Conservation (phyloP, 805 yeast species). For the Suhomyces emberorum region DNA sequence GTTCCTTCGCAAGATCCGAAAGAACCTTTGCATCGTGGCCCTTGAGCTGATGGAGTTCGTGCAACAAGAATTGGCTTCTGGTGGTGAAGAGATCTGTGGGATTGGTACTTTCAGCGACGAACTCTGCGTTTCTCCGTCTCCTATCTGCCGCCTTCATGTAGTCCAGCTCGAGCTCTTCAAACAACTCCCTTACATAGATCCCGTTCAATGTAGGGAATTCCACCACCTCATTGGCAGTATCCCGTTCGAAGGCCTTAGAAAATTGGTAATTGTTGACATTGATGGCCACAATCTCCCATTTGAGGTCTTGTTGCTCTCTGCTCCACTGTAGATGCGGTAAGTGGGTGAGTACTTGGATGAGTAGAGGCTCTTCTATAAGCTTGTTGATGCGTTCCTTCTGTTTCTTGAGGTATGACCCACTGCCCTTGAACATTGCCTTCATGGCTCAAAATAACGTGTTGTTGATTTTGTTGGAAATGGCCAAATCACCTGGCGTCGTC, state of each 20-base stretch:
- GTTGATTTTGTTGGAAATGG: too few species aligned
- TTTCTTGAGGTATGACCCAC: slow-evolving; percentile 27
- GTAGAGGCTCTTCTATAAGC: slow-evolving; percentile 23
- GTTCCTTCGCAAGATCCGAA: slow-evolving; percentile 19
- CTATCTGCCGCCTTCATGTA: slow-evolving; percentile 1
- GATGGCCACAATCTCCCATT: slow-evolving; percentile 36
- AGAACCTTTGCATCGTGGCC: slow-evolving; percentile 22
- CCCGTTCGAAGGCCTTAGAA: slow-evolving; percentile 11
- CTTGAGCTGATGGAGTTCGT: slow-evolving; percentile 19
- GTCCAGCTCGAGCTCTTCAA: slow-evolving; percentile 11
- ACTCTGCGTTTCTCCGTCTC: background rate
- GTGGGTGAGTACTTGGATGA: slow-evolving; percentile 25
- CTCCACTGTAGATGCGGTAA: slow-evolving; percentile 33
- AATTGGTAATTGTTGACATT: slow-evolving; percentile 22
- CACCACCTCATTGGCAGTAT: slow-evolving; percentile 6
- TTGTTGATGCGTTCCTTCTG: slow-evolving; percentile 21
- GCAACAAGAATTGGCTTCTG: slow-evolving; percentile 14
- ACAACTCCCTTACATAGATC: slow-evolving; percentile 20
- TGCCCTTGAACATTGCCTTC: too few species aligned
- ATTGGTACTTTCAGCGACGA: background rate
- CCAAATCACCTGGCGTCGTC: too few species aligned
- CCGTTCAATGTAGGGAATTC: slow-evolving; percentile 27
- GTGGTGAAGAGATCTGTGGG: background rate
- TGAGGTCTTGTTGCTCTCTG: slow-evolving; percentile 19
- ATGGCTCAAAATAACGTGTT: too few species aligned